A percentile compares a stretch with the other conserved stretches of the same genome.
These are phyloP conservation scores for Leccinum ochraceum DNA, from an alignment of 768 basidiomycete species.

Conservation along the genomic window DNA sequence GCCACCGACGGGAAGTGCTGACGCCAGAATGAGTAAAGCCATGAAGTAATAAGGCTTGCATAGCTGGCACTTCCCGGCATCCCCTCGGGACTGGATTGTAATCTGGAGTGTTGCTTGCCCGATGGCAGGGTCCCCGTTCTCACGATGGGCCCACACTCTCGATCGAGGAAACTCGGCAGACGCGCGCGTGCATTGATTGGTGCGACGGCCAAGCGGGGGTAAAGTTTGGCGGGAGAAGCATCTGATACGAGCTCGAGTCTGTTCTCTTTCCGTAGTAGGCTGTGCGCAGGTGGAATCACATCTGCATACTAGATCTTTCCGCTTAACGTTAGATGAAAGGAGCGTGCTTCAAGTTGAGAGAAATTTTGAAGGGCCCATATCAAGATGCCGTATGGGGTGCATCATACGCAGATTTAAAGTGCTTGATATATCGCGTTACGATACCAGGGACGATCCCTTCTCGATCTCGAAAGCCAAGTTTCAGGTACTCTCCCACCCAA, in stretches of 20 bases:
- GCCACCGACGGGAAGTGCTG: conserved; percentile 18
- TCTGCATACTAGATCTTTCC: conserved; percentile 37
- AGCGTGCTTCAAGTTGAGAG: conserved; percentile 30
- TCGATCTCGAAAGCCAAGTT: conserved; percentile 38
- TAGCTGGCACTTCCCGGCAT: conserved; percentile 20
- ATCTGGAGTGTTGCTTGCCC: conserved; percentile 3
- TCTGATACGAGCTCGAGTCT: conserved; percentile 11
- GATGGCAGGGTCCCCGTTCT: conserved; percentile 12
- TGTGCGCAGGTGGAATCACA: conserved; percentile 31
- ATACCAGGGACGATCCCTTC: conserved; percentile 39
- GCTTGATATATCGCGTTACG: conserved; percentile 38
- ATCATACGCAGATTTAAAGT: conserved; percentile 36
- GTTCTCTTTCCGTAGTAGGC: conserved; percentile 21
- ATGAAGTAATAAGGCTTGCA: conserved; percentile 26
- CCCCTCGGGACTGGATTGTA: conserved; percentile 18
- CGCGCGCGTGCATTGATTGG: not conserved
- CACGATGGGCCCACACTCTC: conserved; percentile 7
- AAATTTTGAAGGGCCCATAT: conserved; percentile 29
- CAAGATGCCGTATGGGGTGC: conserved; percentile 36
- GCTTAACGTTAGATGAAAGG: conserved; percentile 38
- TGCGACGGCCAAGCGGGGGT: conserved; percentile 13
- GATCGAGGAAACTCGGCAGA: conserved; percentile 2
- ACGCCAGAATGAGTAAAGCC: conserved; percentile 15
- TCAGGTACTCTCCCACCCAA: conserved; percentile 36
- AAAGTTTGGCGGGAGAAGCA: conserved; percentile 10